Evolutionary conservation across 2,329 filamentous ascomycete genomes (phyloP).

Genomic region (Fusarium solani-melongenae): DNA sequence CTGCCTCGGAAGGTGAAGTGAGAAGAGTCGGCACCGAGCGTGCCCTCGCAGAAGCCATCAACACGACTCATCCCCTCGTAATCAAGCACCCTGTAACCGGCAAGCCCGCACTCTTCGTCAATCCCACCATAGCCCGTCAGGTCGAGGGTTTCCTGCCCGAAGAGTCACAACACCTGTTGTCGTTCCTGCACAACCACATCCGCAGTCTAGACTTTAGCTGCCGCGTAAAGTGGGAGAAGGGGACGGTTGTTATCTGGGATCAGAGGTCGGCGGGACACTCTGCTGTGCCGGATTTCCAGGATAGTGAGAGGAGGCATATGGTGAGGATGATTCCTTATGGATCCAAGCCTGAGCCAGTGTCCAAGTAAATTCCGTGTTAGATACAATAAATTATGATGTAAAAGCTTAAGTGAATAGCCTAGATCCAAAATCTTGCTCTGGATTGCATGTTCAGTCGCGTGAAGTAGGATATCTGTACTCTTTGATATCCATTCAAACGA

Average conservation of each 20-base stretch:
- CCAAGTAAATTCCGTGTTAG: not conserved
- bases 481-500: not conserved
- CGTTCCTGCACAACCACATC: constrained; percentile 45
- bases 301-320: constrained; percentile 46
- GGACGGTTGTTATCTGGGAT: constrained; percentile 46
- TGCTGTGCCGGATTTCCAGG: constrained; percentile 45
- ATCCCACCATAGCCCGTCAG: constrained; percentile 44
- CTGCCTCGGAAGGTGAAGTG: constrained; percentile 46
- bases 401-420: not conserved
- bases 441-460: not conserved
- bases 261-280: constrained; percentile 41
- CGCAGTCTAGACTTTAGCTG: constrained; percentile 46
- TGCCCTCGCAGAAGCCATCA: constrained; percentile 44
- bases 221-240: constrained; percentile 45
- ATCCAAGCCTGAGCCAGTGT: constrained; percentile 32
- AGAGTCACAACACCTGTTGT: constrained; percentile 43
- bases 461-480: not conserved
- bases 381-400: not conserved
- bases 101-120: constrained; percentile 43
- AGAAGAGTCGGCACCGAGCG: constrained; percentile 43
- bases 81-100: constrained; percentile 46
- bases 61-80: constrained; percentile 43
- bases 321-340: constrained; percentile 46
- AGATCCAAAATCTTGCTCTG: not conserved
- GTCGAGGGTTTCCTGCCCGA: constrained; percentile 45